These are phyloP conservation scores for Phytophthora vignae DNA, from an alignment of 352 stramenopile genomes.

Conservation along the genomic window DNA sequence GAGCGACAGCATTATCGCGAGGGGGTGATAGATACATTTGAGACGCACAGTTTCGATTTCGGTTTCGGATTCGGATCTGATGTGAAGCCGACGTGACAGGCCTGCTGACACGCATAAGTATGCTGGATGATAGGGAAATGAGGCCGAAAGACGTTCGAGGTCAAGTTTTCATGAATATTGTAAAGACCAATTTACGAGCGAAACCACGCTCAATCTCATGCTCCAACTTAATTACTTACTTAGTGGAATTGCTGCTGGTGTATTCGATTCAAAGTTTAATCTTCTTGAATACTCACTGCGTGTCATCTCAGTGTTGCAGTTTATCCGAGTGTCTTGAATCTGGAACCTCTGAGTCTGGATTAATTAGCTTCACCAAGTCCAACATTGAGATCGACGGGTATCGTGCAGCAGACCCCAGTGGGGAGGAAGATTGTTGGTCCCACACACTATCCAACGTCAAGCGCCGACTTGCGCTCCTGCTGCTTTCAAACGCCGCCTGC, in stretches of 20 bases:
- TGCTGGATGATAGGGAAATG: background rate
- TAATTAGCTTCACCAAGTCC: background rate
- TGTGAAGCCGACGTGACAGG: background rate
- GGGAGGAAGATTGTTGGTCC: background rate
- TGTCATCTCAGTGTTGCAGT: background rate
- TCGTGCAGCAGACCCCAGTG: background rate
- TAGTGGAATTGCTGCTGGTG: background rate
- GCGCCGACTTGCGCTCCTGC: background rate
- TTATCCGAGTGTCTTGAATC: background rate
- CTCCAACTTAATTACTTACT: too few species aligned
- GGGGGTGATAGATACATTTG: background rate
- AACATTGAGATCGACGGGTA: conserved; percentile 3
- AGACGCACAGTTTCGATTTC: background rate
- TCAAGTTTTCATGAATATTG: too few species aligned
- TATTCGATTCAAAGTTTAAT: background rate
- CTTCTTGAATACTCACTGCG: background rate
- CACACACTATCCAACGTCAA: conserved; percentile 1
- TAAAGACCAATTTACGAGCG: too few species aligned
- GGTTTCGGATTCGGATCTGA: background rate
- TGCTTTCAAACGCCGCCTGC: background rate
- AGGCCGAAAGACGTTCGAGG: background rate
- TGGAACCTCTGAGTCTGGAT: background rate
- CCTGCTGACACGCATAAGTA: conserved; percentile 4
- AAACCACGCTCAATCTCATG: too few species aligned
- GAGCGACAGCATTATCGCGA: background rate